Evolutionary conservation across 768 basidiomycete species (phyloP).

Genomic region (Filobasidium floriforme): DNA sequence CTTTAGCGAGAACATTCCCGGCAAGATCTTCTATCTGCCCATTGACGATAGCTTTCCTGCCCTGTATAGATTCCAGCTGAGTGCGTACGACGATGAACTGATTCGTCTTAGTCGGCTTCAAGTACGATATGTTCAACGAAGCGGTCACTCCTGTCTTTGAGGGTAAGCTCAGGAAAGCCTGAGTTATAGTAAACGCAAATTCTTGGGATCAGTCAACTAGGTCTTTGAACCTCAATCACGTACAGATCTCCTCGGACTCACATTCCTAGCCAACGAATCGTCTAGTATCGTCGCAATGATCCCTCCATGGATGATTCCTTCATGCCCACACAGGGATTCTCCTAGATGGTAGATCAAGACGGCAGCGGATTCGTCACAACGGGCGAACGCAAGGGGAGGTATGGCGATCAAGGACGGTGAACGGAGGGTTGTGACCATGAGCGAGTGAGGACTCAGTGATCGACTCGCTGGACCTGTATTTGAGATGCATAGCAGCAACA

Average conservation of each 20-base stretch:
- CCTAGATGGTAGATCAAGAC: slow-evolving; percentile 71
- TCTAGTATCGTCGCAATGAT: slow-evolving; percentile 81
- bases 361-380: slow-evolving; percentile 66
- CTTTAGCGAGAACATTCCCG: slow-evolving; percentile 73
- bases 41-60: slow-evolving; percentile 64
- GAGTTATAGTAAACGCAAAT: no score
- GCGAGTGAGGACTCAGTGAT: slow-evolving; percentile 51
- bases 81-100: slow-evolving; percentile 71
- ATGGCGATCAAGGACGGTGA: slow-evolving; percentile 80
- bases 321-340: slow-evolving; percentile 71
- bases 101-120: slow-evolving; percentile 77
- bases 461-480: background rate
- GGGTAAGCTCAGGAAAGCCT: slow-evolving; percentile 80
- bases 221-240: no score
- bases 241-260: no score
- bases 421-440: slow-evolving; percentile 71
- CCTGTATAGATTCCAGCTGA: slow-evolving; percentile 55
- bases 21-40: slow-evolving; percentile 69
- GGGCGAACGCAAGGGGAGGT: slow-evolving; percentile 64
- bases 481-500: no score
- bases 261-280: slow-evolving; percentile 68
- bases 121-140: slow-evolving; percentile 68
- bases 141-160: slow-evolving; percentile 89
- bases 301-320: slow-evolving; percentile 91
- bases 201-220: no score